Conservation (phyloP, 208 protist species). For the Perkinsela sp. region DNA sequence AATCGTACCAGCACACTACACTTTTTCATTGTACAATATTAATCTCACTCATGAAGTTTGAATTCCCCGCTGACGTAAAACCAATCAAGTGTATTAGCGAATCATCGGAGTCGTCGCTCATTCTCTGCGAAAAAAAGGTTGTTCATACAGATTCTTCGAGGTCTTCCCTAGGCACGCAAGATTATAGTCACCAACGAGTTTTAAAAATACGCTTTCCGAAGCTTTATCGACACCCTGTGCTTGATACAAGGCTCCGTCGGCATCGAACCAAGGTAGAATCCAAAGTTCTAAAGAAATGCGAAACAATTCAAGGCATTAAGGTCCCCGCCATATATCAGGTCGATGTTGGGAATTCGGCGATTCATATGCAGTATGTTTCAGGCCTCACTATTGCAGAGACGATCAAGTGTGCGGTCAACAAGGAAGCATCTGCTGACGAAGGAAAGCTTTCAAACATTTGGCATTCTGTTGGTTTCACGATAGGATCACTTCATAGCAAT, state of each 20-base stretch:
- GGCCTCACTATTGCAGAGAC: conserved; percentile 26
- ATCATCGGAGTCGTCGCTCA: no score
- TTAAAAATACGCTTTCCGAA: conserved; percentile 25
- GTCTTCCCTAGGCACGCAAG: no score
- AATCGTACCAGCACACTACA: no score
- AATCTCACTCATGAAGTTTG: no score
- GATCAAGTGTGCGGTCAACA: conserved; percentile 10
- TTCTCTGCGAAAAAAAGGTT: no score
- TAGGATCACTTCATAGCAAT: conserved; percentile 60
- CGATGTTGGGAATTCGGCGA: conserved; percentile 13
- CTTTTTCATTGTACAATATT: no score
- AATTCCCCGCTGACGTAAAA: no score
- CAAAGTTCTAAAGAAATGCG: conserved; percentile 19
- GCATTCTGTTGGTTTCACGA: conserved; percentile 26
- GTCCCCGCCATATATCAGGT: conserved; percentile 23
- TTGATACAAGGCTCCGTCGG: conserved; percentile 36
- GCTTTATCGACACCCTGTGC: conserved; percentile 21
- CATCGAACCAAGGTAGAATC: conserved; percentile 42
- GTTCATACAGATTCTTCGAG: no score
- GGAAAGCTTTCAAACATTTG: background rate
- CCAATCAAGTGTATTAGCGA: no score
- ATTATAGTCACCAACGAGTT: no score
- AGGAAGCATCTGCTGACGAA: conserved; percentile 4
- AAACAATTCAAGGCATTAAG: conserved; percentile 15
- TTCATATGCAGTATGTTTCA: conserved; percentile 46